Percentiles rank a stretch among this genome's conserved stretches.
phyloP scores from a whole-genome alignment of 106 monocot genomes.

The Chionographis japonica region DNA sequence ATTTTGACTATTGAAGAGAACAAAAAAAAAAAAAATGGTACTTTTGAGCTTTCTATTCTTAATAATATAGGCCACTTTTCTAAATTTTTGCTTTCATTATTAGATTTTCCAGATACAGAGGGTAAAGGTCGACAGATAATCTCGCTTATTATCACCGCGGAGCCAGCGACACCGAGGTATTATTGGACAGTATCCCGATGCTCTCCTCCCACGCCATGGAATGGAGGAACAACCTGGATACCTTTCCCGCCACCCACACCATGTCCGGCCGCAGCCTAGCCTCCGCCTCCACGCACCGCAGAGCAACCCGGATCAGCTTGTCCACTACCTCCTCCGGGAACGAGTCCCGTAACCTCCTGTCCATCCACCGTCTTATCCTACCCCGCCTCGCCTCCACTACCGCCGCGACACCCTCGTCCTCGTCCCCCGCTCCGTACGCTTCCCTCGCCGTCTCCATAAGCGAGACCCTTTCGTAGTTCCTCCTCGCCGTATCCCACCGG shows the following conservation, averaged over 20 bases:
- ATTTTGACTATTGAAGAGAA: too few species aligned
- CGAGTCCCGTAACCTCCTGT: conserved; percentile 66
- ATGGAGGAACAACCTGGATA: conserved; percentile 55
- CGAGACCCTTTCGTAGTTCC: conserved; percentile 33
- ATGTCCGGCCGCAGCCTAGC: conserved; percentile 50
- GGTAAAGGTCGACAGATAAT: too few species aligned
- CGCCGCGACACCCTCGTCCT: not conserved
- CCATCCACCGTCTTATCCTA: conserved; percentile 63
- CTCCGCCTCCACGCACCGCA: conserved; percentile 51
- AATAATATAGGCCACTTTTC: too few species aligned
- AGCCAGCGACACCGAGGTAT: conserved; percentile 47
- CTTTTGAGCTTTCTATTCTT: too few species aligned
- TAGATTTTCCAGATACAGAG: too few species aligned
- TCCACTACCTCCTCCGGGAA: conserved; percentile 67
- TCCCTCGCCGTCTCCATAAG: conserved; percentile 55
- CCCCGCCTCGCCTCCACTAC: conserved; percentile 23
- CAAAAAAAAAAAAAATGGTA: too few species aligned
- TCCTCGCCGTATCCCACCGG: conserved; percentile 2
- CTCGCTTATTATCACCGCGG: conserved; percentile 41
- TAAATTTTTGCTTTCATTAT: too few species aligned
- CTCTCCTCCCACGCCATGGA: conserved; percentile 57
- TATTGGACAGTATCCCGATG: conserved; percentile 18
- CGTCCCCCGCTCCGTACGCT: not conserved
- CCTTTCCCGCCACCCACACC: conserved; percentile 54
- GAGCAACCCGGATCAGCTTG: conserved; percentile 43